A percentile compares a stretch with the other conserved stretches of the same genome.
phyloP scores from a whole-genome alignment of 2,329 filamentous ascomycete genomes.

The Boeremia exigua region DNA sequence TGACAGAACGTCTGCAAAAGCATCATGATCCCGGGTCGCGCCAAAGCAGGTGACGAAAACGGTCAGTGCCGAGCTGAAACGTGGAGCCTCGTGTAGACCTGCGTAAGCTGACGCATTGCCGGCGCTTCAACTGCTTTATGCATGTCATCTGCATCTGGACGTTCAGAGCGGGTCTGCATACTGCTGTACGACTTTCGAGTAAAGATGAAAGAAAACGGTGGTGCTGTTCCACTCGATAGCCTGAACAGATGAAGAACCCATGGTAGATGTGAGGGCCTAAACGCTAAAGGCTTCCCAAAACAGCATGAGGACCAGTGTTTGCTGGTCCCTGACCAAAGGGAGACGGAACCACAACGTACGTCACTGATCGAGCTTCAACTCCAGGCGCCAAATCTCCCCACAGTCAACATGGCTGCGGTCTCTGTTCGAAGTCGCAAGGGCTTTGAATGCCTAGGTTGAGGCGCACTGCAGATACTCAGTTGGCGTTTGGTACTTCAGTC shows the following conservation, averaged over 20 bases:
- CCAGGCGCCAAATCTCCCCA: neutral
- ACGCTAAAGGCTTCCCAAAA: slow-evolving; percentile 1
- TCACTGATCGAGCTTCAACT: neutral
- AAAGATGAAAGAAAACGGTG: neutral
- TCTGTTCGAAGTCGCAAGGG: neutral
- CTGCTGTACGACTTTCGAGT: slow-evolving; percentile 5
- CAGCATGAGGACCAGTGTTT: neutral
- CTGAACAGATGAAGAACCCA: neutral
- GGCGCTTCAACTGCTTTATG: neutral
- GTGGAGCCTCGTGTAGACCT: slow-evolving; percentile 9
- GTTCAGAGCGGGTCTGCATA: neutral
- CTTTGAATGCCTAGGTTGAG: neutral
- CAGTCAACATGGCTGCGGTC: neutral
- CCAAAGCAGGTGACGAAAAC: slow-evolving; percentile 2
- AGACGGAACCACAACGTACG: neutral
- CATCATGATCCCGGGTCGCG: neutral
- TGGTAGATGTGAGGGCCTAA: neutral
- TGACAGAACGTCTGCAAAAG: neutral
- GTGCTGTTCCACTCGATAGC: neutral
- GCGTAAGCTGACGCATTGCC: neutral
- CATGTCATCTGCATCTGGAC: slow-evolving; percentile 4
- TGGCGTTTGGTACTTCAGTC: neutral
- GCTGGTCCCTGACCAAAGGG: neutral
- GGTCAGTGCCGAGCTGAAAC: neutral
- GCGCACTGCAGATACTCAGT: neutral